These are phyloP conservation scores for Cystobasidium onofrii DNA, from an alignment of 768 basidiomycete species.

Conservation along the genomic window DNA sequence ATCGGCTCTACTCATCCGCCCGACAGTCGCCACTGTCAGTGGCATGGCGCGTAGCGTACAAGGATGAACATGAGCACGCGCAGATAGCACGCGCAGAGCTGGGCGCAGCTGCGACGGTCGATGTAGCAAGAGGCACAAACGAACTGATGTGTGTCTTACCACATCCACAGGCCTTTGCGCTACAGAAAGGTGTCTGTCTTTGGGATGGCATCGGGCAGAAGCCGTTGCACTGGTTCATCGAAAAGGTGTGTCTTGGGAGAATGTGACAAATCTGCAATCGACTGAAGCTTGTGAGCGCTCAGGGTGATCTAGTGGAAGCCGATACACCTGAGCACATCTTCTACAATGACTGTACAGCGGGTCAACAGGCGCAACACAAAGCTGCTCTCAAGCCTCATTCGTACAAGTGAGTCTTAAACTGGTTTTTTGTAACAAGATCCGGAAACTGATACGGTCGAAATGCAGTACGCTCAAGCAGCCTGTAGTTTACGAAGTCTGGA, in stretches of 20 bases:
- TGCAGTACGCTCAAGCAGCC: background rate
- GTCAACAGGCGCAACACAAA: conserved; percentile 2
- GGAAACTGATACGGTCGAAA: background rate
- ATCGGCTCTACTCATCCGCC: too few species aligned
- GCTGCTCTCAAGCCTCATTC: conserved; percentile 9
- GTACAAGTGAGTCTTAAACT: background rate
- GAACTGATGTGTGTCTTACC: background rate
- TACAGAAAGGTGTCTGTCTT: background rate
- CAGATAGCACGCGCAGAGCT: too few species aligned
- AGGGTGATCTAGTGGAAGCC: background rate
- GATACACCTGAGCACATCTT: conserved; percentile 21
- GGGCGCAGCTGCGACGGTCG: too few species aligned
- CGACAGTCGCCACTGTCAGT: too few species aligned
- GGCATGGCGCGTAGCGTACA: too few species aligned
- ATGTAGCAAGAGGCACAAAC: background rate
- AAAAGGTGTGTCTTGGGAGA: background rate
- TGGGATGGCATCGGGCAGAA: background rate
- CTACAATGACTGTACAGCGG: conserved; percentile 11
- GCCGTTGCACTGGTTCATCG: conserved; percentile 6
- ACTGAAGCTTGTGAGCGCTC: background rate
- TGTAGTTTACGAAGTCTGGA: conserved; percentile 8
- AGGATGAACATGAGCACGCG: too few species aligned
- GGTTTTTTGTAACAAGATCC: background rate
- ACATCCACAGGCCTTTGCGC: conserved; percentile 8
- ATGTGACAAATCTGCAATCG: background rate